Percentiles rank a stretch among this genome's conserved stretches.
These are phyloP conservation scores for Melampsora americana DNA, from an alignment of 1,284 basidiomycete species.

Conservation along the genomic window DNA sequence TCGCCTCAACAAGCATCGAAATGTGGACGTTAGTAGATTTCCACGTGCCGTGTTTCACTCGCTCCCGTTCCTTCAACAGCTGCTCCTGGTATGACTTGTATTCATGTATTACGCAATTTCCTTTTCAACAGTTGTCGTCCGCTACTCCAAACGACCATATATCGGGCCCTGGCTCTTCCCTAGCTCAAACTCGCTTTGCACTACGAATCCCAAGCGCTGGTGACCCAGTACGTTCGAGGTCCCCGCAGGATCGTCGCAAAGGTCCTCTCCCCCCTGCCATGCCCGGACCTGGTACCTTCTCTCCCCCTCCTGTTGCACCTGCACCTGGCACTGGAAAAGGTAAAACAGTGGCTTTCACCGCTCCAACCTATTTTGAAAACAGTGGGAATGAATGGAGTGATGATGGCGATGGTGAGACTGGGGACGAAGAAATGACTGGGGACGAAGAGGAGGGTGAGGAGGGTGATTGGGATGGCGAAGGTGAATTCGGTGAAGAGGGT, in stretches of 20 bases:
- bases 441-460: constrained; percentile 71
- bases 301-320: constrained; percentile 48
- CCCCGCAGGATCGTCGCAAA: constrained; percentile 44
- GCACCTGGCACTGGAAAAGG: constrained; percentile 46
- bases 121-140: constrained; percentile 49
- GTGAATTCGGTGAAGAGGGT: constrained; percentile 47
- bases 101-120: neutral
- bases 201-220: constrained; percentile 47
- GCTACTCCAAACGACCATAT: constrained; percentile 52
- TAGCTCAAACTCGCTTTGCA: constrained; percentile 49
- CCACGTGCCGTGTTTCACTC: neutral
- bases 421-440: constrained; percentile 46
- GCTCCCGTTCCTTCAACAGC: neutral
- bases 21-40: constrained; percentile 76
- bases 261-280: constrained; percentile 48
- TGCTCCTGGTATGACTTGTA: constrained; percentile 37
- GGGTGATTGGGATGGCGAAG: constrained; percentile 63
- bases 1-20: constrained; percentile 92
- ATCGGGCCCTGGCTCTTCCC: constrained; percentile 50
- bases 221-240: constrained; percentile 45
- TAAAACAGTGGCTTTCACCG: constrained; percentile 56
- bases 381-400: constrained; percentile 65
- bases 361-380: constrained; percentile 59
- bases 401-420: constrained; percentile 56
- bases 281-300: constrained; percentile 48